Percentiles rank a stretch among this genome's conserved stretches.
phyloP scores from a whole-genome alignment of 805 yeast species.

The Yarrowia hollandica region DNA sequence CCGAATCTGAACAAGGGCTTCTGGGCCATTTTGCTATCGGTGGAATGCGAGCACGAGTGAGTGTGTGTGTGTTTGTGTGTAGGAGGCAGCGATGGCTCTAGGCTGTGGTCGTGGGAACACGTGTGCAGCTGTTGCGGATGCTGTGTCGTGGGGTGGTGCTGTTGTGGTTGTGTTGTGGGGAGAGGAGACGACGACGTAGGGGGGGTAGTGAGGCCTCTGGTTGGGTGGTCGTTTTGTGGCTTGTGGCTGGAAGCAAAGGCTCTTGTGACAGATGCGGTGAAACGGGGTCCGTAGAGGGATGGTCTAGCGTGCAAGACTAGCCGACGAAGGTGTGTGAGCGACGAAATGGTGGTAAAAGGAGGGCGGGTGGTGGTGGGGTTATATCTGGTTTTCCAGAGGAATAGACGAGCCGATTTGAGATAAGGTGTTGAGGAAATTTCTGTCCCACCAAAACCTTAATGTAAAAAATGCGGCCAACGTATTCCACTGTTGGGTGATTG shows the following conservation, averaged over 20 bases:
- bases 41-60: constrained; percentile 11
- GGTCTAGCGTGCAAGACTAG: constrained; percentile 27
- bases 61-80: neutral
- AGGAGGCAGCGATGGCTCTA: neutral
- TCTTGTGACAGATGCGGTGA: constrained; percentile 10
- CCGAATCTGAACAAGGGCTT: constrained; percentile 40
- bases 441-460: constrained; percentile 28
- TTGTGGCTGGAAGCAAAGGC: constrained; percentile 14
- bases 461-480: neutral
- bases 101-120: neutral
- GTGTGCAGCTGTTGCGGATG: neutral
- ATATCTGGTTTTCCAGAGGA: constrained; percentile 14
- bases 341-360: constrained; percentile 20
- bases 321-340: constrained; percentile 19
- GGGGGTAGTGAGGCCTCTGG: no score
- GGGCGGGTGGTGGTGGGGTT: constrained; percentile 11
- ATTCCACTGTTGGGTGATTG: constrained; percentile 28
- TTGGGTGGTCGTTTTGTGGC: constrained; percentile 15
- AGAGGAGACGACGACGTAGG: no score
- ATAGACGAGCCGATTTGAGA: constrained; percentile 26
- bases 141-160: neutral
- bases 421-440: constrained; percentile 28
- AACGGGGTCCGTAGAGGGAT: constrained; percentile 19
- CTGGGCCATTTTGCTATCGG: constrained; percentile 16
- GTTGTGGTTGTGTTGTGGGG: neutral